Evolutionary conservation across 1,139 yeast genomes (phyloP).

Genomic region (Pneumocystis jirovecii): DNA sequence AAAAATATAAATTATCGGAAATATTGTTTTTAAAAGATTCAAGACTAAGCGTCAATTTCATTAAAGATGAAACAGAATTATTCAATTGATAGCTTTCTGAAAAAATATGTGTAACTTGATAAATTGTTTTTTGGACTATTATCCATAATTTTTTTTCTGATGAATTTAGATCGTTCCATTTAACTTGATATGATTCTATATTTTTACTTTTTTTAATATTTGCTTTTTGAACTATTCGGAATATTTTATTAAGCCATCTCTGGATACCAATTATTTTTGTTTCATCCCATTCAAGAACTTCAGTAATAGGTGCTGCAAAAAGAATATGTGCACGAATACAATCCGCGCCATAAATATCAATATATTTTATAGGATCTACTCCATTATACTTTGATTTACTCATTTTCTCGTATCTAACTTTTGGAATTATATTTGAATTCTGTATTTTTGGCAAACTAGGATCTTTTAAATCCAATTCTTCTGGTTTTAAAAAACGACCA

Average conservation of each 20-base stretch:
- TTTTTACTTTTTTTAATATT: constrained; percentile 4
- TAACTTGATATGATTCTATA: background rate
- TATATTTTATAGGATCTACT: constrained; percentile 72
- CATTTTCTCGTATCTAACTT: constrained; percentile 70
- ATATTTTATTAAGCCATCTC: constrained; percentile 63
- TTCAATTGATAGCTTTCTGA: constrained; percentile 51
- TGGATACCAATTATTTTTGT: constrained; percentile 70
- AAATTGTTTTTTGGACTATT: constrained; percentile 36
- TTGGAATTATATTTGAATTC: constrained; percentile 38
- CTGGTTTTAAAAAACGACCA: constrained; percentile 63
- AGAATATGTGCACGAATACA: constrained; percentile 84
- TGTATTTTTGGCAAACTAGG: constrained; percentile 31
- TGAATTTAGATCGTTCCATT: constrained; percentile 22
- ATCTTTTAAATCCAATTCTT: constrained; percentile 38
- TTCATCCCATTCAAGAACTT: constrained; percentile 80
- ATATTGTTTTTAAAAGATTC: constrained; percentile 22
- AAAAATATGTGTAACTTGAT: constrained; percentile 43
- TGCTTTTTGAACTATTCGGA: constrained; percentile 21
- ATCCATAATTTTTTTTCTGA: constrained; percentile 45
- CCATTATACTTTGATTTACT: constrained; percentile 92
- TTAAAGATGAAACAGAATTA: constrained; percentile 75
- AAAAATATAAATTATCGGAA: constrained; percentile 23
- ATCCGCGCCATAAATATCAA: constrained; percentile 76
- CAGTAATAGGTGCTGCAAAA: constrained; percentile 84
- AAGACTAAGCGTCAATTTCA: constrained; percentile 61